Base-by-base conservation (phyloP, 139 green algal genomes). In the Mychonastes homosphaera region DNA sequence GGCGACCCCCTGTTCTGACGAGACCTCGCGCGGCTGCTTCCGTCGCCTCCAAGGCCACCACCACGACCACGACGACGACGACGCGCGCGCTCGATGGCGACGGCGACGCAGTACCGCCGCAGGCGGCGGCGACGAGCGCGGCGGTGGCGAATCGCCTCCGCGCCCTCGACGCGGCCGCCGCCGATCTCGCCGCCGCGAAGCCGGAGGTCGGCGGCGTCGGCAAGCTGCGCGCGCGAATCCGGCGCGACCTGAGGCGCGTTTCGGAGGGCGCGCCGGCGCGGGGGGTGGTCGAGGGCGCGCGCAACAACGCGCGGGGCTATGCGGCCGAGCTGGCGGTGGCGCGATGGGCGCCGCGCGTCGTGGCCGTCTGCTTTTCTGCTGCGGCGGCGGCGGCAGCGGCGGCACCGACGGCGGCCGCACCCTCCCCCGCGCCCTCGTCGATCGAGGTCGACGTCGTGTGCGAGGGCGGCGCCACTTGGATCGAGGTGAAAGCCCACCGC, bases 401-500 rank as follows among this genome's bases (percentile, higher is more conserved):
- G 12, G 13, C 15, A 21, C 21, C 51, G 23, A 28, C 5, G 15
- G 32, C 6, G 38, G 36, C 18, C 38, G 63, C 39, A 21, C 44
- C 24, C 32, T 51, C 2, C 28, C 15, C 8, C 8, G 23, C 19
- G 9, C 18, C 19, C 3, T 28, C 64, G 54, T 40, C 29, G 19
- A 64, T 72, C 21, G 66, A 77, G 62, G 64, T 80, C 34, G 69
- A 82, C 30, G 72, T 77, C 23, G 67, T 83, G 12, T 64, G 62
- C 7, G 51, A 72, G 36, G 52, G 49, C 5, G 78, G 78, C 1
- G 46, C 57, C 36, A 53, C 48, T 21, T 86, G 79, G 79, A 63
- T 86, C 36, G 10, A 86, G 58, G 76, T 82, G 13, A 86, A 86
- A 53, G 67, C 61, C 49, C 70, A 78, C 36, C 45, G 72, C 36